Percentiles rank a stretch among this genome's conserved stretches.
Evolutionary conservation across 441 rosid genomes (phyloP).

Genomic region (Pelargonium cotyledonis): DNA sequence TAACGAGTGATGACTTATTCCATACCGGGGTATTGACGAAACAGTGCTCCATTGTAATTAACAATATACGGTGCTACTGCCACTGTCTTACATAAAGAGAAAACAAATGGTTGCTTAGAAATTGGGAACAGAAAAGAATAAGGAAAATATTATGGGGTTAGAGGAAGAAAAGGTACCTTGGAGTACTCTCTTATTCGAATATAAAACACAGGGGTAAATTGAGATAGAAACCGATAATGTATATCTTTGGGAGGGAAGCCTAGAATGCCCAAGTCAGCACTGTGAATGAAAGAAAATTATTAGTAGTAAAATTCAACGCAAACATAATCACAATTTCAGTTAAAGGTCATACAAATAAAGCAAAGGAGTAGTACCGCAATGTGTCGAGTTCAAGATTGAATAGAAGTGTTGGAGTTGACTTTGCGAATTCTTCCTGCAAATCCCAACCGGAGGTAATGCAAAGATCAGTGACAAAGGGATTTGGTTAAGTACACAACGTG

Average conservation of each 20-base stretch:
- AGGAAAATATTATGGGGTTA: constrained; percentile 7
- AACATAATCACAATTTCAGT: constrained; percentile 10
- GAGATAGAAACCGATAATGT: constrained; percentile 89
- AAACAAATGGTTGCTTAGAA: constrained; percentile 24
- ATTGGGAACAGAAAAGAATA: constrained; percentile 17
- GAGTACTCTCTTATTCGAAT: constrained; percentile 87
- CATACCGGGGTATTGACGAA: constrained; percentile 88
- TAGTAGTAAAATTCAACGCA: constrained; percentile 16
- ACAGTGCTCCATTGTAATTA: constrained; percentile 84
- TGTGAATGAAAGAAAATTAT: constrained; percentile 31
- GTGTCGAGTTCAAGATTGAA: constrained; percentile 96
- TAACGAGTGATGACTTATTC: constrained; percentile 1
- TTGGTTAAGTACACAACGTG: not conserved
- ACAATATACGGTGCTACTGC: constrained; percentile 79
- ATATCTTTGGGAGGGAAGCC: constrained; percentile 92
- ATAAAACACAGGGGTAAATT: constrained; percentile 73
- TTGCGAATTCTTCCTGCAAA: constrained; percentile 71
- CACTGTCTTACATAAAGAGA: constrained; percentile 57
- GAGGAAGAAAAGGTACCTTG: constrained; percentile 46
- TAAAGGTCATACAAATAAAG: constrained; percentile 10
- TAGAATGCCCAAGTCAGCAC: constrained; percentile 85
- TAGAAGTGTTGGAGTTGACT: constrained; percentile 69
- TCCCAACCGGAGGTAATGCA: constrained; percentile 9
- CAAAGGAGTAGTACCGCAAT: constrained; percentile 47
- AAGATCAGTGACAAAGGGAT: constrained; percentile 12